Base-by-base conservation (phyloP, 768 basidiomycete genomes). In the Leccinellum luteum region DNA sequence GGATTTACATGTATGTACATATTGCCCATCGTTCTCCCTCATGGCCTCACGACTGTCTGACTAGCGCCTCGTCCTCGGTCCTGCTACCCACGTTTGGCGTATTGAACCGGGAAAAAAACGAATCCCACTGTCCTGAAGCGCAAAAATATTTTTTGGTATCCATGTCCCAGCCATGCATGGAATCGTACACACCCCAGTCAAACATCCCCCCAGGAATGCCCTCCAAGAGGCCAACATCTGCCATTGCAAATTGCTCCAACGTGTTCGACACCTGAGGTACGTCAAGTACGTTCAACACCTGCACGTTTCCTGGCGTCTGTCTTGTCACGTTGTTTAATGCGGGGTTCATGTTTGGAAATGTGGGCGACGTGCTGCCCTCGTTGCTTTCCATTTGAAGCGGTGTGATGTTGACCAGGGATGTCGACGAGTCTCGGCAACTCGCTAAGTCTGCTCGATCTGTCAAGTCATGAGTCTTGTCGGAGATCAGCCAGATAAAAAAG, bases 171-270 rank as follows among this genome's bases (percentile, higher is more conserved):
- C 43, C 38, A 51, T 52, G 44, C 59, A 52, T 44, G 23, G 56
- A 76, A 78, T 63, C 1, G 14, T 54, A 77, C 80, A 62, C 64
- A 90, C 90, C 83, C 89, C 89, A 93, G 70, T 92, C 90, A 72
- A 91, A 93, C 89, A 93, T 92, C 19, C 83, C 81, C 4, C 85
- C 86, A 44, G 91, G 91, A 52, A 93, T 84, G 1, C 89, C 89
- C 59, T 91, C 89, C 69, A 93, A 74, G 55, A 89, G 81, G 17
- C 82, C 86, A 58, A 74, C 81, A 67, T 90, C 88, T 19, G 82
- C 81, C 76, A 85, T 77, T 31, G 85, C 83, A 64, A 83, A 81
- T 56, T 87, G 85, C 53, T 85, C 83, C 60, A 90, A 70, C 21
- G 79, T 78, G 57, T 77, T 79, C 15, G 75, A 77, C 43, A 80